Base-by-base conservation (phyloP, 2,329 filamentous ascomycete species). In the Annulohypoxylon truncatum region DNA sequence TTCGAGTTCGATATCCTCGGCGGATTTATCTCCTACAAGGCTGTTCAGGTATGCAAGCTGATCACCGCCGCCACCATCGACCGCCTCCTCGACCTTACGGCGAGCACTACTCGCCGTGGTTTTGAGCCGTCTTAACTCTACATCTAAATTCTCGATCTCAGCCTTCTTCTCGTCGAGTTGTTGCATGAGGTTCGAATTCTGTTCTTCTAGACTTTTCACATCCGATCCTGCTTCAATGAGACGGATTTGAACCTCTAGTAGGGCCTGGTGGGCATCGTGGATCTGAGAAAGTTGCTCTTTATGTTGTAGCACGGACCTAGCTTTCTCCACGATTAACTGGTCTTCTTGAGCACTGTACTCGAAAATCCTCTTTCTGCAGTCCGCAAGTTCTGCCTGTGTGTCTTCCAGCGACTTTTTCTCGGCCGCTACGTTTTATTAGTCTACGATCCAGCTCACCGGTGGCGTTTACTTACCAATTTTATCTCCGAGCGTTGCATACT, bases 161-260 rank as follows among this genome's bases (percentile, higher is more conserved):
- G 72, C 68, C 64, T 80, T 79, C 71, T 82, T 83, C 8, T 79
- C 75, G 20, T 85, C 82, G 3, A 91, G 81, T 44, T 79, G 78
- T 42, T 82, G 75, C 58, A 84, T 82, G 62, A 93, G 87, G 50
- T 87, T 82, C 7, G 77, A 72, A 71, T 93, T 93, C 62, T 89
- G 89, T 13, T 82, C 81, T 72, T 87, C 86, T n/a, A 97, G 82
- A 4, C 87, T 86, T 46, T 88, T 83, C 2, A 91, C 78, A 73
- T 99, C 96, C 0, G 94, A 97, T n/a, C 83, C 78, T 1, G 93
- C 94, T 81, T 99, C 96, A 28, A 96, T 86, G 0, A 87, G 81
- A 66, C 89, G 84, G 46, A 97, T 84, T 70, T 92, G 86, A 1
- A 87, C 88, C 72, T 94, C 89, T 13, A 94, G 78, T 9, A 93